Base-by-base conservation (phyloP, 1,284 basidiomycete species). In the Pseudozyma thailandica region DNA sequence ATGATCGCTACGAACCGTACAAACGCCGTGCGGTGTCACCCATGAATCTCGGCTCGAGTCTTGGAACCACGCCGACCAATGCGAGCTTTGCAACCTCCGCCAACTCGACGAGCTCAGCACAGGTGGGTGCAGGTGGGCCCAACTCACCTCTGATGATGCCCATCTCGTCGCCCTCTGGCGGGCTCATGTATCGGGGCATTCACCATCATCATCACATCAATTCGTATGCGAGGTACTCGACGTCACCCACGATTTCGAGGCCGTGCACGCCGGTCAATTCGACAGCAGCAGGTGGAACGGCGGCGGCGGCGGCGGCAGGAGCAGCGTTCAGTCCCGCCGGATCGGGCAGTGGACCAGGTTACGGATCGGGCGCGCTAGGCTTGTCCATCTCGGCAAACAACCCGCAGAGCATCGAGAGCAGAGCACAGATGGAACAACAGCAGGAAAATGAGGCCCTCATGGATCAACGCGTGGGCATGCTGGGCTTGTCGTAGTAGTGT, bases 11-110 rank as follows among this genome's bases (percentile, higher is more conserved):
- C 50, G 74, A 71, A 21, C 74, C 74, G n/a, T 68, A 72, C 50
- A 76, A 76, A 56, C 62, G 74, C 20, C 50, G 74, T 6, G 74
- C 74, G 4, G 74, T 76, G 0, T 70, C 65, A n/a, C 74, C 74
- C 7, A 68, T 71, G 64, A 70, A 51, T 8, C 53, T 66, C 13
- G 56, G 57, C n/a, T 49, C 54, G 8, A 46, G 52, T 9, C 31
- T 58, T 0, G 60, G 60, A 4, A 63, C 53, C 9, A 62, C 48
- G 7, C 42, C 55, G 13, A 53, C 56, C 23, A 48, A 58, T 15
- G 35, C 44, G 3, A 38, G 45, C 16, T 28, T 50, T 9, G 56
- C 55, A 21, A 56, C 51, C 4, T 49, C 61, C 16, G 57, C 46
- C 16, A 53, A 28, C 10, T 51, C 58, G 1, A 44, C 30, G 2